A percentile compares a stretch with the other conserved stretches of the same genome.
Conservation (phyloP, 352 stramenopile species). For the Thraustochytrium striatum region DNA sequence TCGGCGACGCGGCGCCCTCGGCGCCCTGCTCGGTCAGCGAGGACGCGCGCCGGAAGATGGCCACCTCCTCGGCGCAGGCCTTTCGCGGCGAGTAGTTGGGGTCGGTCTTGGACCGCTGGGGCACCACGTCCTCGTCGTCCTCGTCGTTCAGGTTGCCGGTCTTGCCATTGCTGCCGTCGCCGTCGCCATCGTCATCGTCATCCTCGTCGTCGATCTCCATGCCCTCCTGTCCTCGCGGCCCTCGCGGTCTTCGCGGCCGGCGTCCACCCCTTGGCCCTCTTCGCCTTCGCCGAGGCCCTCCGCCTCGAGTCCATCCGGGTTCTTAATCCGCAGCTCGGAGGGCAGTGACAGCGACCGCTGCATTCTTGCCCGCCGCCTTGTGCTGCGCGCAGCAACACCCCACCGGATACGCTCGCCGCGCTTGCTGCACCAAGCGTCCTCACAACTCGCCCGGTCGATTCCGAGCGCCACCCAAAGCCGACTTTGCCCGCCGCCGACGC, state of each 20-base stretch:
- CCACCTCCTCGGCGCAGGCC: slow-evolving; percentile 27
- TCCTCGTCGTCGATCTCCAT: not conserved
- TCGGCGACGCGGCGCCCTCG: not conserved
- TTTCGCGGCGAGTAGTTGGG: slow-evolving; percentile 27
- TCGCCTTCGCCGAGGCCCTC: not conserved
- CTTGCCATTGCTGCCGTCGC: not conserved
- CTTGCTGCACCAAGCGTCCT: too few species aligned
- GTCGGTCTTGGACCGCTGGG: not conserved
- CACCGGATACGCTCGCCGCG: too few species aligned
- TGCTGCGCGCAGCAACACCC: too few species aligned
- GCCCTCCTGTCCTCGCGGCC: not conserved
- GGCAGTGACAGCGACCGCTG: slow-evolving; percentile 21
- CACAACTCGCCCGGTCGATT: too few species aligned
- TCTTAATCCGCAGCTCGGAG: not conserved
- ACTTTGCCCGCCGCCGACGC: too few species aligned
- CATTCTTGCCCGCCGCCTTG: slow-evolving; percentile 7
- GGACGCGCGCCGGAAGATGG: not conserved
- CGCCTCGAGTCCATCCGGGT: not conserved
- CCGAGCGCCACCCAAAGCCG: too few species aligned
- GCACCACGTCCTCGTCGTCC: not conserved
- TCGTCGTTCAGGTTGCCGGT: not conserved
- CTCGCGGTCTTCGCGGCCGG: not conserved
- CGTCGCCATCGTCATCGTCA: slow-evolving; percentile 1
- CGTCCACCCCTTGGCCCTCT: too few species aligned
- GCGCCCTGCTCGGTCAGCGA: not conserved